Percentiles rank a stretch among this genome's conserved stretches.
Evolutionary conservation across 345 rosid genomes (phyloP).

Genomic region (Kandelia obovata): DNA sequence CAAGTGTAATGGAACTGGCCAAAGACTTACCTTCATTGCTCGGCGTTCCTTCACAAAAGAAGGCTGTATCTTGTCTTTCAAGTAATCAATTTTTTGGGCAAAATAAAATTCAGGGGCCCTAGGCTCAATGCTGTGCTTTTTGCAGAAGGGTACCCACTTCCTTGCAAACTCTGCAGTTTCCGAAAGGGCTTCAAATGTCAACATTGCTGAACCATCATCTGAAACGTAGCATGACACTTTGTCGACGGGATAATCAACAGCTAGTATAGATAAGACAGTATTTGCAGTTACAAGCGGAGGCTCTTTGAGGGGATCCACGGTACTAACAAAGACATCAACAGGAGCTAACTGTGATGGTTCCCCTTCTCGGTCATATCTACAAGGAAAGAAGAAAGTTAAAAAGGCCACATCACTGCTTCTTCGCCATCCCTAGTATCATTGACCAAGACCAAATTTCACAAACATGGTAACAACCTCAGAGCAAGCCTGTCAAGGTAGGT

Average conservation of each 20-base stretch:
- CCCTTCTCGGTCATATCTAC: conserved; percentile 93
- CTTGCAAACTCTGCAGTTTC: conserved; percentile 98
- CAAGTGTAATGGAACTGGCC: background rate
- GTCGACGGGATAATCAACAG: conserved; percentile 99
- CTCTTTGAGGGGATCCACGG: conserved; percentile 99
- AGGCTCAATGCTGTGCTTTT: conserved; percentile 96
- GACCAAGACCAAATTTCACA: background rate
- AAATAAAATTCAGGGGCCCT: conserved; percentile 99
- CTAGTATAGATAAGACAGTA: conserved; percentile 93
- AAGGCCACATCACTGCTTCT: background rate
- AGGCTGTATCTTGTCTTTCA: conserved; percentile 97
- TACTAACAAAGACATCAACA: conserved; percentile 97
- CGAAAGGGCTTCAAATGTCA: conserved; percentile 96
- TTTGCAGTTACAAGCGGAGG: conserved; percentile 97
- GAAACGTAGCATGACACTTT: conserved; percentile 99
- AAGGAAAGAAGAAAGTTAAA: conserved; percentile 19
- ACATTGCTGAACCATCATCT: conserved; percentile 99
- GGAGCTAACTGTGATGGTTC: conserved; percentile 96
- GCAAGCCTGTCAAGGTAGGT: conserved; percentile 93
- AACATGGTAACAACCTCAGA: conserved; percentile 53
- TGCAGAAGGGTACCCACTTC: conserved; percentile 99
- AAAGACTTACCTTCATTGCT: conserved; percentile 79
- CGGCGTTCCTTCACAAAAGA: conserved; percentile 98
- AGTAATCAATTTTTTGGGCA: conserved; percentile 95
- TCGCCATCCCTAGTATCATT: background rate